These are phyloP conservation scores for Geotrichum restrictum DNA, from an alignment of 1,139 yeast genomes.

Conservation along the genomic window DNA sequence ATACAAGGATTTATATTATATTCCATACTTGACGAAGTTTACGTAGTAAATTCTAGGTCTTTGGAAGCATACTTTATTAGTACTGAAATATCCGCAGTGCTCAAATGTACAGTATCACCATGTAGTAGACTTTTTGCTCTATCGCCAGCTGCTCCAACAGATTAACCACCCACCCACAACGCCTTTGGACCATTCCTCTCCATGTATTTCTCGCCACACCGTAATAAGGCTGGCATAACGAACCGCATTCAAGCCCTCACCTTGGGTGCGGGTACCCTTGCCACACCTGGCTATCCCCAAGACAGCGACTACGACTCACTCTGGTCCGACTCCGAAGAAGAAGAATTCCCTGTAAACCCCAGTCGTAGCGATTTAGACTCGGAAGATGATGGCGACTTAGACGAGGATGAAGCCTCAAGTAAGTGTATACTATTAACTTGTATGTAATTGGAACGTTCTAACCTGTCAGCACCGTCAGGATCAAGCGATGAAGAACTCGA, in stretches of 20 bases:
- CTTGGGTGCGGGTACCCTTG: not conserved
- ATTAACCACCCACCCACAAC: too few species aligned
- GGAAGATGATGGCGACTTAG: conserved; percentile 5
- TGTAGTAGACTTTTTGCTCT: not conserved
- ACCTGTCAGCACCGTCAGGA: conserved; percentile 5
- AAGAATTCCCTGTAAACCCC: conserved; percentile 27
- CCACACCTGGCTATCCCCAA: too few species aligned
- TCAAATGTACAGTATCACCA: not conserved
- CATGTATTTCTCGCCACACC: conserved; percentile 17
- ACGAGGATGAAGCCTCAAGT: conserved; percentile 2
- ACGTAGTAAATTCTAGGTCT: too few species aligned
- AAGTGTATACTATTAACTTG: not conserved
- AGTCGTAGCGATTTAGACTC: conserved; percentile 12
- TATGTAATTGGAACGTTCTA: not conserved
- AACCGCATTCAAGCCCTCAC: conserved; percentile 12
- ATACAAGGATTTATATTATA: too few species aligned
- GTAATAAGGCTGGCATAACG: conserved; percentile 8
- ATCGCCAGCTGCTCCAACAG: not conserved
- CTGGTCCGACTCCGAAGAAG: conserved; percentile 29
- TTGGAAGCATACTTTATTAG: not conserved
- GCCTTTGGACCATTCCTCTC: not conserved
- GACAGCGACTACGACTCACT: conserved; percentile 26
- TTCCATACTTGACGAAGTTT: too few species aligned
- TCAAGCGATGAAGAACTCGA: conserved; percentile 12
- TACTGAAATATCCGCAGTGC: conserved; percentile 5